Base-by-base conservation (phyloP, 805 yeast genomes). In the Kuraishia floccosa region DNA sequence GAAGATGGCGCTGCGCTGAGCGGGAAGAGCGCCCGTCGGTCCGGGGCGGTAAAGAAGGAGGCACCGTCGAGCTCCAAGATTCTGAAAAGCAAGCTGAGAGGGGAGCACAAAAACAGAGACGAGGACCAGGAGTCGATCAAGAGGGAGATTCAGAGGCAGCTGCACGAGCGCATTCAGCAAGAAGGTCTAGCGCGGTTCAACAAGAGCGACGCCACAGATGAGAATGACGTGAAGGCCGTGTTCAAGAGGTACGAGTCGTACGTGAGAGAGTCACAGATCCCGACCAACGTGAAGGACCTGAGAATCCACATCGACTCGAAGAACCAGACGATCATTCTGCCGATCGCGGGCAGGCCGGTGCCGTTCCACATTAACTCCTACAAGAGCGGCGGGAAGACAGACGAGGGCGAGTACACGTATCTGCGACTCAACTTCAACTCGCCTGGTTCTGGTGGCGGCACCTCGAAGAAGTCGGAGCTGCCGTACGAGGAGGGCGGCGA, bases 351-450 rank as follows among this genome's bases (percentile, higher is more conserved):
- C 39, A 70, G 97, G 47, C 96, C 97, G 1, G 97, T 91, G 31
- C 98, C 98, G 16, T 89, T 91, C 65, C 98, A 89, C 53, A 86
- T 89, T 49, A 85, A 85, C 52, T 66, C 96, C 4, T 87, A 82
- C 60, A 89, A 87, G 48, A 87, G 84, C 50, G 97, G 96, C 30
- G 81, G 94, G 8, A 87, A 86, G 48, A 84, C 79, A 40, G 98
- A 91, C 48, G 97, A 91, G 62, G 97, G 96, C 32, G 96, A 87
- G 42, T 86, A 72, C 53, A 86, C 95, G 1, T 87, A 83, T 49
- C 52, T 89, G 46, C 75, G 98, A 54, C 66, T 89, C 48, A 89
- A 89, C 52, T 85, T 89, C 65, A 76, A 87, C 52, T 78, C 95
- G 2, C 97, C 98, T 1, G 96, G 96, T 46, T 73, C 72, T 27